Evolutionary conservation across 2,329 filamentous ascomycete genomes (phyloP), one percentile per base, ranked within the genome.

Genomic region (Dactylellina drechsleri): DNA sequence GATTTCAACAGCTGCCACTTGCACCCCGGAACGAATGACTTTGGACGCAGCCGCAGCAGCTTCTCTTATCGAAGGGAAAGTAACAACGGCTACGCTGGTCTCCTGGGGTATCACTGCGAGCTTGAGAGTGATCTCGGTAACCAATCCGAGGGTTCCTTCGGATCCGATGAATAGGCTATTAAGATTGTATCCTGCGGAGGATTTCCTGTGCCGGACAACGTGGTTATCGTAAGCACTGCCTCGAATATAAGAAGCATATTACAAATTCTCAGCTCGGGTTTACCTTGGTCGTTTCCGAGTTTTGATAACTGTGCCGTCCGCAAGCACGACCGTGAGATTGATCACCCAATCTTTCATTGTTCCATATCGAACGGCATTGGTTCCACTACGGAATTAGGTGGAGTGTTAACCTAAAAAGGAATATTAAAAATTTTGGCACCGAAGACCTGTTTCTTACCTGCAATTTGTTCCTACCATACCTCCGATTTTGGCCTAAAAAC

Each of bases 291-390:
- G 87, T 82, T 96, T 92, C 77, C 91, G 87, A 10, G 93, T 97
- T 85, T 93, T 94, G 83, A 97, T 90, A 60, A 97, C 83, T 0
- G 93, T 96, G 58, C 93, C 93, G 82, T 97, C 93, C 16, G 93
- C 93, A 79, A 97, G 86, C 10, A 97, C 93, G 2, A 96, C 92
- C 0, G 93, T 97, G 78, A 97, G 83, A 64, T 88, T 91, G 20
- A 96, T 83, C 12, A 97, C 93, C 93, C 93, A 97, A 81, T 97
- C 93, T 77, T 92, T 89, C 92, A 97, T 97, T 1, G 93, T 97
- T 76, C 93, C 93, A 81, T 96, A 97, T 70, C 93, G 87, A 83
- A 96, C 96, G 15, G 93, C 90, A 81, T 97, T 97, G 13, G 93
- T 97, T 72, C 93, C 93, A 80, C 85, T 87, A 83, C 18, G 57